Base-by-base conservation (phyloP, 805 yeast species). In the Clavispora phyllophila region DNA sequence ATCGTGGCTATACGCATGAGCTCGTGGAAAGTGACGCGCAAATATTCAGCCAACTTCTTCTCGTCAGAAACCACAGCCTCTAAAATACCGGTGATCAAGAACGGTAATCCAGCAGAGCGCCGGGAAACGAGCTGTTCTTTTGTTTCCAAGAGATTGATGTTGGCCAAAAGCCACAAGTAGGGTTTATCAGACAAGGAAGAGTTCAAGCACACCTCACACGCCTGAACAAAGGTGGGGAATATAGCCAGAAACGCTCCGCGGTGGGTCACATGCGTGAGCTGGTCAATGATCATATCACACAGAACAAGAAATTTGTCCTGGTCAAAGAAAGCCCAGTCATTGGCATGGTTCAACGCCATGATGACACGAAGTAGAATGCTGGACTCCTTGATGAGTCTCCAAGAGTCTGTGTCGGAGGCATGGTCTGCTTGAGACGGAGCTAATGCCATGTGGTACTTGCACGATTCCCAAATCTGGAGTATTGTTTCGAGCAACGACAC, bases 91-190 rank as follows among this genome's bases (percentile, higher is more conserved):
- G 93, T 76, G 12, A 91, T 70, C 40, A 91, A 66, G 53, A 69
- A 83, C 1, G 98, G 98, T 14, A 93, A 63, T 0, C 98, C 97
- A 2, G 96, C 98, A 1, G 97, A 89, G 49, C 98, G 72, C 58
- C 98, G 75, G 0, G 96, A 85, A 40, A 90, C 84, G 36, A 77
- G 75, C 53, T 87, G 90, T 0, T 84, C 70, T 51, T 75, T 78
- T 0, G 68, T 68, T 46, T 74, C 72, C 20, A 87, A 65, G 36
- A 79, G 57, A 4, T 58, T 55, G 13, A 89, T 52, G 49, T 78
- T 83, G n/a, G 67, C 61, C 13, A 68, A 56, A 3, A 89, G 61
- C 96, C 95, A 87, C 12, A 49, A 43, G 9, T 57, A 54, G 5
- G 90, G 81, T 32, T 64, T 66, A 0, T 50, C 51, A 13, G 69